These are phyloP conservation scores for Cucurbitaria berberidis DNA, from an alignment of 2,329 filamentous ascomycete species.

Conservation along the genomic window DNA sequence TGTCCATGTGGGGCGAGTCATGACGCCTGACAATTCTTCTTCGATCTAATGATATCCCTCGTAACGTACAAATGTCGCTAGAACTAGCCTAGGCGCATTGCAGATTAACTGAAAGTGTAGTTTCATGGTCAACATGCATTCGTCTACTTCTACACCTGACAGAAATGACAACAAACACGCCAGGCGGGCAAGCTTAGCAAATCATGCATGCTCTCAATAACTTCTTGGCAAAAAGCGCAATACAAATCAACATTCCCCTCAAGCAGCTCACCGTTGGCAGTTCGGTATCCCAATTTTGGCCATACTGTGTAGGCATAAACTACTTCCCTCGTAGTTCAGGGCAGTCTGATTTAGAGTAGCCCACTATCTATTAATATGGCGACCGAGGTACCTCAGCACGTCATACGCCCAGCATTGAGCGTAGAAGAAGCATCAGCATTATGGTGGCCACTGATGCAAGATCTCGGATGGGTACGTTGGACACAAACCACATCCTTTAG, in stretches of 20 bases:
- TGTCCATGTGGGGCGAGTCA: background rate
- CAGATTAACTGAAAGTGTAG: too few relatives aligned
- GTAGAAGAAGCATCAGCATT: slow-evolving; percentile 30
- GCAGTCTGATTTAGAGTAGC: background rate
- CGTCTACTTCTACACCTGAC: background rate
- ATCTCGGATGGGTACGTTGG: slow-evolving; percentile 40
- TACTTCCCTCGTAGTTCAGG: background rate
- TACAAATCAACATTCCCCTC: background rate
- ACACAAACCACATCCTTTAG: background rate
- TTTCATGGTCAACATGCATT: background rate
- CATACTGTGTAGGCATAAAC: background rate
- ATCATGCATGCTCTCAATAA: background rate
- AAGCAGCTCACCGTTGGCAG: background rate
- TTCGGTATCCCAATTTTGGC: background rate
- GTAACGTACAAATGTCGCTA: too few relatives aligned
- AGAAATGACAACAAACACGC: background rate
- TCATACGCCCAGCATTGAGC: slow-evolving; percentile 26
- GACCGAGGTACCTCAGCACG: slow-evolving; percentile 4
- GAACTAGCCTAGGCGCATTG: too few relatives aligned
- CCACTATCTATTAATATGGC: slow-evolving; percentile 4
- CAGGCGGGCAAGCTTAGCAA: background rate
- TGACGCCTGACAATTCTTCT: background rate
- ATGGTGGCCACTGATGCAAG: slow-evolving; percentile 47
- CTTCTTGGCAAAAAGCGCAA: background rate
- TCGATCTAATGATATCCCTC: background rate